Base-by-base conservation (phyloP, 2,329 filamentous ascomycete species). In the Cladosporium sp. region DNA sequence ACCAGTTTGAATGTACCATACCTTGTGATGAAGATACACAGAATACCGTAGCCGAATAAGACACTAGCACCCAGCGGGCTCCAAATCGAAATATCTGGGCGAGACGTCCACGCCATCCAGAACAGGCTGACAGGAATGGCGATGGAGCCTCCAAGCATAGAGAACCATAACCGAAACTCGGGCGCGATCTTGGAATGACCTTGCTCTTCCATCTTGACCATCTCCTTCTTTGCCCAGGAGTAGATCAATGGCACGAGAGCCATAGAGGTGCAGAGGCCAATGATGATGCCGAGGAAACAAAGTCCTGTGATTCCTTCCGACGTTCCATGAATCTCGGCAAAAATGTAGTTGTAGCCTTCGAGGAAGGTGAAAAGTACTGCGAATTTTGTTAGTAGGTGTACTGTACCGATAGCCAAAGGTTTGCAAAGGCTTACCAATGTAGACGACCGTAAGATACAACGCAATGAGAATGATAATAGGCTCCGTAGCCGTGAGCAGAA, bases 21-120 rank as follows among this genome's bases (percentile, higher is more conserved):
- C 11, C 76, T 79, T 59, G 76, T 78, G 68, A 84, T 80, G 71
- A 83, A 84, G 12, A 85, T 77, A 57, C 79, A 80, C 11, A 83
- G 78, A 34, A 82, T 79, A 1, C 82, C 83, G 68, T 81, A 81
- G 6, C 85, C 85, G 70, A 87, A 85, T 0, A 86, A 68, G 0
- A 82, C 79, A n/a, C 79, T 83, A 0, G 84, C 84, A 1, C 75
- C 74, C 3, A 87, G 78, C 0, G 82, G 81, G 21, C 80, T 82
- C 84, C 84, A 87, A 69, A 83, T 80, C 10, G 80, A 82, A 28
- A 86, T 81, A 4, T 71, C 47, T 4, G 68, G 69, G 24, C 66
- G 78, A 41, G 79, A 77, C 0, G 82, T 86, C 85, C 85, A 87
- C 0, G 80, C 85, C 75, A 88, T 84, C 85, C 85, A 88, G 73